Percentiles rank a stretch among this genome's conserved stretches.
Evolutionary conservation across 768 basidiomycete species (phyloP).

Genomic region (Wakefieldia striispora): DNA sequence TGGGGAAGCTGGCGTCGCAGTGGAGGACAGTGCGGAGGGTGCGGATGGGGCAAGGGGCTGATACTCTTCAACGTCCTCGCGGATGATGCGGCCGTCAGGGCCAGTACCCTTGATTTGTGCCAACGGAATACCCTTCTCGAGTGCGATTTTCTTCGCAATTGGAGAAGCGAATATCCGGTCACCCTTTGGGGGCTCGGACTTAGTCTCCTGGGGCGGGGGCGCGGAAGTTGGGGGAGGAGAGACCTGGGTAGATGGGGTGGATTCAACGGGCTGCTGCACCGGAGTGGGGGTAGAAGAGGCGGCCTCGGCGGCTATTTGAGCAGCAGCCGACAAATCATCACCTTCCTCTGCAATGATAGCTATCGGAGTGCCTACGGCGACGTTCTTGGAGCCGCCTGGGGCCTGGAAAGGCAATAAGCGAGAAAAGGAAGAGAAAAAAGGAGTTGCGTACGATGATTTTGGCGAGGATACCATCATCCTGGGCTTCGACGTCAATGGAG

Average conservation of each 20-base stretch:
- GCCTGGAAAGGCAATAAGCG: constrained; percentile 44
- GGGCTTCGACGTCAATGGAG: constrained; percentile 98
- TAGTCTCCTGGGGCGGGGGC: constrained; percentile 40
- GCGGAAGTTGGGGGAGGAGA: constrained; percentile 35
- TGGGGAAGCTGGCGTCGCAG: constrained; percentile 48
- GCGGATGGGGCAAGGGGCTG: constrained; percentile 51
- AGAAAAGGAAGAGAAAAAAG: background rate
- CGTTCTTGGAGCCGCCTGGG: constrained; percentile 80
- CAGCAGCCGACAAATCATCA: constrained; percentile 86
- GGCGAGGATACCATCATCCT: constrained; percentile 94
- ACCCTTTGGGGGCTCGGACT: constrained; percentile 57
- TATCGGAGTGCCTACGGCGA: constrained; percentile 84
- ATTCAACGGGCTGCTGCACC: constrained; percentile 39
- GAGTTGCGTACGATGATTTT: constrained; percentile 84
- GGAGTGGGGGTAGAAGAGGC: constrained; percentile 38
- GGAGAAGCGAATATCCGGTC: constrained; percentile 94
- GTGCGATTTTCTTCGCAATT: constrained; percentile 94
- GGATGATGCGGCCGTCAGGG: constrained; percentile 90
- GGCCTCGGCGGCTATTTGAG: constrained; percentile 66
- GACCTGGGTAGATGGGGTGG: constrained; percentile 39
- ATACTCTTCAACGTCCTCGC: constrained; percentile 92
- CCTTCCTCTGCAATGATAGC: constrained; percentile 94
- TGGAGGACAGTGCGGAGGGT: constrained; percentile 42
- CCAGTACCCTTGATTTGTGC: constrained; percentile 90
- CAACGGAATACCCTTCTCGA: constrained; percentile 91